A percentile compares a stretch with the other conserved stretches of the same genome.
Conservation (phyloP, 495 filamentous ascomycete species). For the Niebla homalea region DNA sequence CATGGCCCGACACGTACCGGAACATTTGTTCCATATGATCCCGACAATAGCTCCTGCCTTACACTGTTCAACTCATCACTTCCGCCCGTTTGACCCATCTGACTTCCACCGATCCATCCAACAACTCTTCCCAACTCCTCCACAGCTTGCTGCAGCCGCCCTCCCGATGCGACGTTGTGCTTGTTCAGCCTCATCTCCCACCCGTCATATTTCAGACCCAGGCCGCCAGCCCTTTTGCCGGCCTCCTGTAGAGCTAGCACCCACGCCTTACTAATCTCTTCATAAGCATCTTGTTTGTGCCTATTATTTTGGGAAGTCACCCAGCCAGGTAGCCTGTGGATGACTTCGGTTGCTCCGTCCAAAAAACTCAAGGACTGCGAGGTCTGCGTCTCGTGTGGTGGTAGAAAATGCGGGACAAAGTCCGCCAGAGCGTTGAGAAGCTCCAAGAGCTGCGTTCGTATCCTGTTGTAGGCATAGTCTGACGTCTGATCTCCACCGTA, state of each 20-base stretch:
- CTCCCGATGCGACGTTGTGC: constrained; percentile 78
- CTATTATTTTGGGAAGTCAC: constrained; percentile 72
- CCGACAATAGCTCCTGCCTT: constrained; percentile 64
- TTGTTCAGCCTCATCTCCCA: constrained; percentile 85
- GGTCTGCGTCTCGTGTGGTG: constrained; percentile 73
- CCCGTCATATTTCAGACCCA: constrained; percentile 76
- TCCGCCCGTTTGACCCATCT: constrained; percentile 32
- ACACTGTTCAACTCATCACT: constrained; percentile 48
- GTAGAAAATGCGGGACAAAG: constrained; percentile 89
- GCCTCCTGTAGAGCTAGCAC: constrained; percentile 83
- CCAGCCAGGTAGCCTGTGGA: constrained; percentile 82
- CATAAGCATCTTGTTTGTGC: constrained; percentile 87
- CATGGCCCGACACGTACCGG: constrained; percentile 64
- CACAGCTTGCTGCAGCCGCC: constrained; percentile 70
- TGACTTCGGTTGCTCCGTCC: constrained; percentile 75
- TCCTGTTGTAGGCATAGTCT: constrained; percentile 91
- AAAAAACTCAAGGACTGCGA: constrained; percentile 70
- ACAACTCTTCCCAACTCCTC: constrained; percentile 58
- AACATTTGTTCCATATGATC: constrained; percentile 55
- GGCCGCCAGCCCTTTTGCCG: constrained; percentile 79
- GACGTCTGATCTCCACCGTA: constrained; percentile 69
- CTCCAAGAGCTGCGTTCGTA: constrained; percentile 63
- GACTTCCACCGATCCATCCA: constrained; percentile 57
- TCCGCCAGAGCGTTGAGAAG: constrained; percentile 84
- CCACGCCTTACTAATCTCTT: constrained; percentile 91